Percentiles rank a stretch among this genome's conserved stretches.
These are phyloP conservation scores for Globisporangium paddicum DNA, from an alignment of 352 stramenopile genomes.

Conservation along the genomic window DNA sequence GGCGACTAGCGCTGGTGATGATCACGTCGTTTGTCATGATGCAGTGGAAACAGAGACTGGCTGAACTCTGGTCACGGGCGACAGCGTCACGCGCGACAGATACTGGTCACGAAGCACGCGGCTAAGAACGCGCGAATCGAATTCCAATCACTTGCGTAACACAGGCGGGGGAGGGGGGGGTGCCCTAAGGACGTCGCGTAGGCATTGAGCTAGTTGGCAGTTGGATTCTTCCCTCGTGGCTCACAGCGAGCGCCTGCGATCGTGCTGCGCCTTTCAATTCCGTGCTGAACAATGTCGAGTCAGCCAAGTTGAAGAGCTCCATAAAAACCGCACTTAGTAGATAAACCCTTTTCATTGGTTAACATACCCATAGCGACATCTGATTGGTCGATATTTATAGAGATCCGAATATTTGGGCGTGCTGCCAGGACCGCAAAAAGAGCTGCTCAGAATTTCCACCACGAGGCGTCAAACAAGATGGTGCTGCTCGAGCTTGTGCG, in stretches of 20 bases:
- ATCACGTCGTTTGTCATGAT: neutral
- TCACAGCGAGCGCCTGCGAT: neutral
- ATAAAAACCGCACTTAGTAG: neutral
- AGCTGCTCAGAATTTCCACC: neutral
- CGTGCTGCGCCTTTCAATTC: neutral
- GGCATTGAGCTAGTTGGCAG: too few relatives aligned
- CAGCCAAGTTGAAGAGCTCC: neutral
- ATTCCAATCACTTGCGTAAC: neutral
- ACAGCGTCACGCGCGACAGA: neutral
- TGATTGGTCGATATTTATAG: neutral
- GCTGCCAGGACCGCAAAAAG: neutral
- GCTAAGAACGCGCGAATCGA: neutral
- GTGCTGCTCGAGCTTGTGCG: constrained; percentile 45
- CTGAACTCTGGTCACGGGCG: neutral
- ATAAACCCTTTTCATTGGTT: neutral
- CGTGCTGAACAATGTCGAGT: too few relatives aligned
- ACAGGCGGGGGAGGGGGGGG: neutral
- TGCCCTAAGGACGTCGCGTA: too few relatives aligned
- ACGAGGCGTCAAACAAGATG: constrained; percentile 9
- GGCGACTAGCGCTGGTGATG: neutral
- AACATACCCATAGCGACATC: neutral
- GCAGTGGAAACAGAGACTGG: neutral
- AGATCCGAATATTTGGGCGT: neutral
- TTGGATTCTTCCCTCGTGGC: too few relatives aligned
- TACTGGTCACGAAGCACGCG: neutral